These are phyloP conservation scores for Protomyces inouyei DNA, from an alignment of 1,139 yeast genomes.

Conservation along the genomic window DNA sequence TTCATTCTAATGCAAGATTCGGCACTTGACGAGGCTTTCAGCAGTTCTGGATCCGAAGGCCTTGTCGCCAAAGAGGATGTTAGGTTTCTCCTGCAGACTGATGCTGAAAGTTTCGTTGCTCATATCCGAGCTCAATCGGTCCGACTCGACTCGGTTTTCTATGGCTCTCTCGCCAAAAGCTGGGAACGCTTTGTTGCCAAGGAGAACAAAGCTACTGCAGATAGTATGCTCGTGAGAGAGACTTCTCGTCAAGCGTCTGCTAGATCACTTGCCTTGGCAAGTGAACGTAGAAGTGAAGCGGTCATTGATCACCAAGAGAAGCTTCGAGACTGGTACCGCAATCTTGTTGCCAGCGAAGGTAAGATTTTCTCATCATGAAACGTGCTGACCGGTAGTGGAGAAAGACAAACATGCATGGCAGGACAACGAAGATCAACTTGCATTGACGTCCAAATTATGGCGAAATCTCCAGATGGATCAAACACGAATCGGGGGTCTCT, in stretches of 20 bases:
- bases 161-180: slow-evolving; percentile 28
- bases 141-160: slow-evolving; percentile 31
- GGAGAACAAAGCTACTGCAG: slow-evolving; percentile 30
- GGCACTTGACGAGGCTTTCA: slow-evolving; percentile 29
- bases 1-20: slow-evolving; percentile 29
- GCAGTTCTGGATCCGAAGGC: slow-evolving; percentile 29
- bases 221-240: slow-evolving; percentile 16
- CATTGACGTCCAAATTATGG: slow-evolving; percentile 50
- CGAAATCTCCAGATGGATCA: slow-evolving; percentile 47
- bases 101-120: slow-evolving; percentile 28
- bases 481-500: slow-evolving; percentile 41
- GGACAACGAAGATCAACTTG: slow-evolving; percentile 58
- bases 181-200: slow-evolving; percentile 31
- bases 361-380: neutral
- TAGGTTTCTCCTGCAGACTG: slow-evolving; percentile 28
- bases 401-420: slow-evolving; percentile 53
- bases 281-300: neutral
- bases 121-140: slow-evolving; percentile 30
- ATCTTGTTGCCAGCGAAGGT: slow-evolving; percentile 7
- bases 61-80: neutral
- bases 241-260: slow-evolving; percentile 27
- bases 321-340: neutral
- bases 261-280: neutral
- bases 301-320: neutral
- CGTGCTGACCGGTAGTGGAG: slow-evolving; percentile 35